Evolutionary conservation across 768 basidiomycete species (phyloP).

Genomic region (Boletus vinaceobasis): DNA sequence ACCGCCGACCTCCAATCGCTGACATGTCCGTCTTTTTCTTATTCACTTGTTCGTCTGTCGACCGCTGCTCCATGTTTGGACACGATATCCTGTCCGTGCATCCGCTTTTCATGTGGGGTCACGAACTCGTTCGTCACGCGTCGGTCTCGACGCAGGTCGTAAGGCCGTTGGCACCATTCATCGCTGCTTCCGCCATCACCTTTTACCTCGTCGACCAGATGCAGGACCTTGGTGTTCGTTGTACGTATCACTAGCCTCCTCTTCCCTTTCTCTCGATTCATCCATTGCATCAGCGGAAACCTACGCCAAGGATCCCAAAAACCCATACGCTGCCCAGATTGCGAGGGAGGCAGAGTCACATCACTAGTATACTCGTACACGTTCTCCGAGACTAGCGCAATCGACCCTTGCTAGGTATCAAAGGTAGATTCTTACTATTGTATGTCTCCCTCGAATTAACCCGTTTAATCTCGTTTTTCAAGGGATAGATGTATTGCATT

Average conservation of each 20-base stretch:
- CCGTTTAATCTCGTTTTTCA: background rate
- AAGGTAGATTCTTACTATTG: slow-evolving; percentile 1
- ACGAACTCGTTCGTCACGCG: background rate
- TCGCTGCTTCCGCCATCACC: slow-evolving; percentile 60
- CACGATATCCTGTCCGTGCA: background rate
- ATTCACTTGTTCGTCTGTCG: background rate
- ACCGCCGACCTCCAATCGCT: background rate
- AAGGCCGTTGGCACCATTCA: slow-evolving; percentile 80
- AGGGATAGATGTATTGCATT: slow-evolving; percentile 14
- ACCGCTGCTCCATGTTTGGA: background rate
- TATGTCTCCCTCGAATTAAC: background rate
- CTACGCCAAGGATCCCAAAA: slow-evolving; percentile 73
- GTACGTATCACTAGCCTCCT: slow-evolving; percentile 44
- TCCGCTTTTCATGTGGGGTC: background rate
- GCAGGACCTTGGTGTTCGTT: slow-evolving; percentile 66
- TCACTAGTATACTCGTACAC: slow-evolving; percentile 24
- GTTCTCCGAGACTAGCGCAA: background rate
- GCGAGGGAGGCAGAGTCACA: slow-evolving; percentile 58
- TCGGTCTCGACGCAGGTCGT: slow-evolving; percentile 45
- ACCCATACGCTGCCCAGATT: slow-evolving; percentile 78
- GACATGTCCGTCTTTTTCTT: background rate
- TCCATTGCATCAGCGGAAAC: slow-evolving; percentile 45
- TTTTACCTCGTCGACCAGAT: slow-evolving; percentile 64
- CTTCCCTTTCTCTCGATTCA: background rate
- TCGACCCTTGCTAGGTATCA: background rate